Percentiles rank a stretch among this genome's conserved stretches.
Evolutionary conservation across 75 land plant species (phyloP).

Genomic region (Ceratopteris richardii): DNA sequence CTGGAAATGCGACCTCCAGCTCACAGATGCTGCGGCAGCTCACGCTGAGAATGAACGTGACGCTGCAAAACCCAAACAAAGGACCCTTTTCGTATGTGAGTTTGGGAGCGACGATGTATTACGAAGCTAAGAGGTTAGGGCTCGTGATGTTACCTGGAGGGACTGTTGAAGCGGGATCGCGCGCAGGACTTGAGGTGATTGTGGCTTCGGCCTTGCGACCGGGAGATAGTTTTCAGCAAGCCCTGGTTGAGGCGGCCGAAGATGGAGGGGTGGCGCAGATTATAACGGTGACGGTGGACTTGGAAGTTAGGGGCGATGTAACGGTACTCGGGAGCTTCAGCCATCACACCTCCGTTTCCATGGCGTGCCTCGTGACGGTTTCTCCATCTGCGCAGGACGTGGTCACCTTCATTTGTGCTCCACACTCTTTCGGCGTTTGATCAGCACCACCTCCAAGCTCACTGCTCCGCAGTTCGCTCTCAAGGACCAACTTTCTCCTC

Average conservation of each 20-base stretch:
- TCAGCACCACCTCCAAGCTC: no score
- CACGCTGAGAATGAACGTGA: background rate
- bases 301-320: background rate
- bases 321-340: constrained; percentile 6
- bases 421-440: no score
- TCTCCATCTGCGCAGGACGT: background rate
- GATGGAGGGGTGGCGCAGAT: background rate
- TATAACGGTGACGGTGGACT: background rate
- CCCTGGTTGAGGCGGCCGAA: background rate
- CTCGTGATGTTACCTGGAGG: background rate
- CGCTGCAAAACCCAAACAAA: constrained; percentile 1
- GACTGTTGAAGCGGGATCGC: background rate
- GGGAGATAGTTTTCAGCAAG: background rate
- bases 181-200: background rate
- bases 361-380: background rate
- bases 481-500: no score
- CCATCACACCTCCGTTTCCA: background rate
- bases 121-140: background rate
- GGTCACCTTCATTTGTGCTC: background rate
- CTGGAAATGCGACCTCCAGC: background rate
- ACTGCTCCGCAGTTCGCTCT: no score
- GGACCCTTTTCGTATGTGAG: background rate
- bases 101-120: background rate
- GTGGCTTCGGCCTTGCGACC: background rate
- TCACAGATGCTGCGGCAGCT: background rate